Conservation (phyloP, 2,329 filamentous ascomycete species). For the Orbilia ellipsospora region DNA sequence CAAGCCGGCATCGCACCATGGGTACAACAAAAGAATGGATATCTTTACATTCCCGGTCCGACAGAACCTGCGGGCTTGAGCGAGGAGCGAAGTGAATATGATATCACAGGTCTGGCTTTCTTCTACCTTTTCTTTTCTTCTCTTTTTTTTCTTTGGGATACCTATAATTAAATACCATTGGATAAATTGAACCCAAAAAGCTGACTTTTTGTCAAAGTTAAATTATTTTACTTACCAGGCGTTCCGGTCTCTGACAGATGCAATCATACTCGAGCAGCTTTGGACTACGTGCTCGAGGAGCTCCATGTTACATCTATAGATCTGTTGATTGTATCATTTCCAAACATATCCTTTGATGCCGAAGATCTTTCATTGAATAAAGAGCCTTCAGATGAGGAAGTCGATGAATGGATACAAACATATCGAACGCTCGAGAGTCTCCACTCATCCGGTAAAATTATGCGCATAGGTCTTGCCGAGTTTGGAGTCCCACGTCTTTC, state of each 20-base stretch:
- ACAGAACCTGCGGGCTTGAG: slow-evolving; percentile 72
- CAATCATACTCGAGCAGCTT: slow-evolving; percentile 78
- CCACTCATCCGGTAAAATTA: slow-evolving; percentile 76
- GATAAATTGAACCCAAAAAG: too few relatives aligned
- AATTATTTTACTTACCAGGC: slow-evolving; percentile 88
- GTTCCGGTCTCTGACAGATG: slow-evolving; percentile 74
- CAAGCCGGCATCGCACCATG: slow-evolving; percentile 57
- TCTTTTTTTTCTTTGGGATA: too few relatives aligned
- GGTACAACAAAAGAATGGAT: slow-evolving; percentile 59
- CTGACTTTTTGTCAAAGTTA: slow-evolving; percentile 81
- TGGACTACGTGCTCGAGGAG: slow-evolving; percentile 82
- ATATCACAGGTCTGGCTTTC: slow-evolving; percentile 57
- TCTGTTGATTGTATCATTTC: slow-evolving; percentile 91
- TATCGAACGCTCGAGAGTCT: slow-evolving; percentile 74
- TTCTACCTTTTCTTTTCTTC: background rate
- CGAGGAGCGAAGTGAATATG: slow-evolving; percentile 84
- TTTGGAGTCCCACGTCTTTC: slow-evolving; percentile 85
- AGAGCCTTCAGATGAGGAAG: slow-evolving; percentile 60
- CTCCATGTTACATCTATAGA: slow-evolving; percentile 80
- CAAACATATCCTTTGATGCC: slow-evolving; percentile 91
- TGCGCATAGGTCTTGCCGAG: slow-evolving; percentile 85
- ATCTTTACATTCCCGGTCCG: slow-evolving; percentile 32
- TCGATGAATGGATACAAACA: slow-evolving; percentile 55
- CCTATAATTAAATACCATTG: too few relatives aligned
- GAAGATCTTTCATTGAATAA: slow-evolving; percentile 68